Conservation (phyloP, 306 rosid genomes). For the Gillenia trifoliata region DNA sequence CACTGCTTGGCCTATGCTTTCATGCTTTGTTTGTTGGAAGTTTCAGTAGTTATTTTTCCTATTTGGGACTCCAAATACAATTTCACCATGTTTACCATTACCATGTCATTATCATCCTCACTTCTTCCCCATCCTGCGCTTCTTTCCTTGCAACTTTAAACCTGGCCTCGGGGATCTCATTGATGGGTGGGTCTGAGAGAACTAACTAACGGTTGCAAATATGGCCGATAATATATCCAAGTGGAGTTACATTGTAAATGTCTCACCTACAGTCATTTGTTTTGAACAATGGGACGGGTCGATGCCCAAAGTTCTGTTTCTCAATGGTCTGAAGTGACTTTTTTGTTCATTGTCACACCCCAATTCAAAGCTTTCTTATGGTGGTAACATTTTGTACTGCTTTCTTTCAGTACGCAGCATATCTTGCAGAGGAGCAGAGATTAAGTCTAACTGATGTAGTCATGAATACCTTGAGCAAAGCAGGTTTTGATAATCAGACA, state of each 20-base stretch:
- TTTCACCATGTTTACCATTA: neutral
- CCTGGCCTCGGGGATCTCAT: neutral
- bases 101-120: neutral
- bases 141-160: constrained; percentile 9
- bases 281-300: neutral
- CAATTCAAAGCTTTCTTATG: neutral
- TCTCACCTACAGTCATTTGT: neutral
- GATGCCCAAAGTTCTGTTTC: neutral
- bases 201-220: neutral
- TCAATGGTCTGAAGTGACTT: neutral
- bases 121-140: neutral
- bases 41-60: neutral
- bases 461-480: constrained; percentile 44
- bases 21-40: neutral
- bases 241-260: neutral
- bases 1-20: neutral
- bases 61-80: neutral
- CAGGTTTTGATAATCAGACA: constrained; percentile 59
- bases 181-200: neutral
- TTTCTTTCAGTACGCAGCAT: constrained; percentile 67
- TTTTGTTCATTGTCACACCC: neutral
- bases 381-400: neutral
- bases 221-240: neutral
- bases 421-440: constrained; percentile 50
- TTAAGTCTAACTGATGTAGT: constrained; percentile 57